Conservation (phyloP, 73 alveolate genomes). For the Paramecium pentaurelia region DNA sequence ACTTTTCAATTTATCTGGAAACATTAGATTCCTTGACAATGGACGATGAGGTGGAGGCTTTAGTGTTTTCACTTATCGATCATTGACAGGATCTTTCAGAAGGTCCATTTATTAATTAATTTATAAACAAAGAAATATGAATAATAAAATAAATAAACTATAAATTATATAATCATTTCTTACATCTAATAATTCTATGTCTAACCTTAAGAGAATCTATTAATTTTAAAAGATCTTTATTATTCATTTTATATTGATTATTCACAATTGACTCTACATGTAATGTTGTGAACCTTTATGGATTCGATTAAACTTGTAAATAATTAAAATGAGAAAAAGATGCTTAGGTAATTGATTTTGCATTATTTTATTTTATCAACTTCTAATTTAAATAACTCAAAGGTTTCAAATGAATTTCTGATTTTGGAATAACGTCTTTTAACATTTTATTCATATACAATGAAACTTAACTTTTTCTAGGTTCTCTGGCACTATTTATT, state of each 20-base stretch:
- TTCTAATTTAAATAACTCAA: not conserved
- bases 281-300: not conserved
- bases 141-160: not conserved
- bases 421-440: not conserved
- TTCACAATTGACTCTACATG: not conserved
- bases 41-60: conserved; percentile 64
- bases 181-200: not conserved
- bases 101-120: conserved; percentile 46
- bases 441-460: not conserved
- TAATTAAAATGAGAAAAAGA: not conserved
- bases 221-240: not conserved
- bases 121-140: not conserved
- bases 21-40: conserved; percentile 47
- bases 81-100: conserved; percentile 51
- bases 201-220: not conserved
- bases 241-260: not conserved
- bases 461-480: not conserved
- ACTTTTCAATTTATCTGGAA: conserved; percentile 42
- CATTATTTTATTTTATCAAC: not conserved
- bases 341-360: not conserved
- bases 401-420: not conserved
- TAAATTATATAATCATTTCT: not conserved
- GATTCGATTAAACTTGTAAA: not conserved
- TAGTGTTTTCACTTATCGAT: conserved; percentile 49
- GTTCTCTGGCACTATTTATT: not conserved